Conservation (phyloP, 129 eudicot species). For the Mikania micrantha region DNA sequence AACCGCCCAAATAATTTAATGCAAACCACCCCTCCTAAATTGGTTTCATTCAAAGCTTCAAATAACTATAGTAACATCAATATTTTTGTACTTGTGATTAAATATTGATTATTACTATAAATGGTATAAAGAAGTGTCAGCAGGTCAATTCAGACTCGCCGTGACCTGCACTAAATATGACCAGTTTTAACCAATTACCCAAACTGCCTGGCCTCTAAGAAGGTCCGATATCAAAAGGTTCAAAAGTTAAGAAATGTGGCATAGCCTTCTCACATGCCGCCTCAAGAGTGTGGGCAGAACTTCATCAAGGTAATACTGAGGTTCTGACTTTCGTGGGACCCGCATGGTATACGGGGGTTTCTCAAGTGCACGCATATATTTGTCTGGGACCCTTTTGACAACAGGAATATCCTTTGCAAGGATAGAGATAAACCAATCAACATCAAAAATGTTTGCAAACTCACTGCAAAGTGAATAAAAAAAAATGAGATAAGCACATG, state of each 20-base stretch:
- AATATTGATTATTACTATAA: background rate
- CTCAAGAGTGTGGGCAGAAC: constrained; percentile 80
- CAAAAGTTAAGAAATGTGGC: background rate
- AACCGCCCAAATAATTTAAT: too few relatives aligned
- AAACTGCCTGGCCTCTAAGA: background rate
- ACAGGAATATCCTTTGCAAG: constrained; percentile 78
- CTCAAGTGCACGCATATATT: constrained; percentile 82
- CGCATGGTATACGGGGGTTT: constrained; percentile 95
- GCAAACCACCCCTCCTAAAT: too few relatives aligned
- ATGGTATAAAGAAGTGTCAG: background rate
- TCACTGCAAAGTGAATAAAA: constrained; percentile 54
- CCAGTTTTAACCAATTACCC: background rate
- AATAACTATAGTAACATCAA: background rate
- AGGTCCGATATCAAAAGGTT: background rate
- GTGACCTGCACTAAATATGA: background rate
- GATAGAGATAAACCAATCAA: constrained; percentile 82
- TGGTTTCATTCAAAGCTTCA: background rate
- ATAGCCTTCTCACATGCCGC: constrained; percentile 65
- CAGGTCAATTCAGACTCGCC: background rate
- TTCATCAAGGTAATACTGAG: constrained; percentile 79
- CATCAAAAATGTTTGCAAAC: constrained; percentile 79
- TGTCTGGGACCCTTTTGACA: constrained; percentile 82
- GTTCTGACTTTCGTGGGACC: constrained; percentile 90
- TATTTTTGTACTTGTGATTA: background rate
- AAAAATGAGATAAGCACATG: constrained; percentile 4